A percentile compares a stretch with the other conserved stretches of the same genome.
Evolutionary conservation across 306 rosid species (phyloP).

Genomic region (Vachellia pachyceras): DNA sequence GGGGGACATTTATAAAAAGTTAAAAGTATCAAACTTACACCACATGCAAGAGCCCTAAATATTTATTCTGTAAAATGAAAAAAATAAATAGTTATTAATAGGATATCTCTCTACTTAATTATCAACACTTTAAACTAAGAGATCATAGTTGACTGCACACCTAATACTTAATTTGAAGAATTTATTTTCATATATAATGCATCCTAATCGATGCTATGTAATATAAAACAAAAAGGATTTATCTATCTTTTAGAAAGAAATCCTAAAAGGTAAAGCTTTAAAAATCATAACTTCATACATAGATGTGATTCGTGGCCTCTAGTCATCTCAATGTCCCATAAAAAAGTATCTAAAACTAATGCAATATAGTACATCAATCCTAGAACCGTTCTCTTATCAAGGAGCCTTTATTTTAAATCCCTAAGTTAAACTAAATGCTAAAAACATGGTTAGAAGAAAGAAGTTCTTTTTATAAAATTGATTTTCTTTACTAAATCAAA

Average conservation of each 20-base stretch:
- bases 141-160: neutral
- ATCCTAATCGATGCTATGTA: neutral
- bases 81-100: conserved; percentile 19
- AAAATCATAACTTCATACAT: neutral
- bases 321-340: no score
- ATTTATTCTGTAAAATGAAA: conserved; percentile 69
- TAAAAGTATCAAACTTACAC: conserved; percentile 89
- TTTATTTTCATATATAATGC: neutral
- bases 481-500: no score
- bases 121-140: neutral
- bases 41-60: conserved; percentile 98
- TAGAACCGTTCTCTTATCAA: no score
- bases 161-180: neutral
- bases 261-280: neutral
- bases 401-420: no score
- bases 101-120: no score
- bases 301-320: no score
- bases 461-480: no score
- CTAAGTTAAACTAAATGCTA: no score
- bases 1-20: conserved; percentile 98
- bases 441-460: no score
- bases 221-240: neutral
- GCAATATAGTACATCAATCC: no score
- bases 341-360: no score
- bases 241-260: neutral